Base-by-base conservation (phyloP, 176 grass and related monocot species). In the Oryza glaberrima region DNA sequence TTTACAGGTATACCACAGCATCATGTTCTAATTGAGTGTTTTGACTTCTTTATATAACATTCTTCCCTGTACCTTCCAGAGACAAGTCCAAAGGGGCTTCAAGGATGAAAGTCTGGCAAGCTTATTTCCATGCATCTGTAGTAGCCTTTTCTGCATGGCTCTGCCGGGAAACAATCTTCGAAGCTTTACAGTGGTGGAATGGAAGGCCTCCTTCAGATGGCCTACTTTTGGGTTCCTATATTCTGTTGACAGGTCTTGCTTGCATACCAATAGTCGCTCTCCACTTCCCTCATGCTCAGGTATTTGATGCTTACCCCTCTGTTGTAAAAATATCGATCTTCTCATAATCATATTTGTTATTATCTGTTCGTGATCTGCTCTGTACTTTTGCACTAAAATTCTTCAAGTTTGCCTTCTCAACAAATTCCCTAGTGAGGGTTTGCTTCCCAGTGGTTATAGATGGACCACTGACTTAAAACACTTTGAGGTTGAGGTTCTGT, bases 181-280 rank as follows among this genome's bases (percentile, higher is more conserved):
- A 99, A 92, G 91, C 91, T 89, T 87, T 99, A 74, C 93, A 99
- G 67, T 99, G 93, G 93, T 93, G 94, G 90, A 93, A 94, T 80
- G 96, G 96, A 86, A 94, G 88, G 77, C 86, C 96, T 84, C 96
- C 96, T 88, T 92, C 86, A 80, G 93, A 99, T 90, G 90, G 96
- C 66, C 72, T 99, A 56, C 87, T 99, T 85, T 83, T 99, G 82
- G 96, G 96, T 51, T 94, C 91, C 60, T 95, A 89, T 83, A 92
- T 96, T 91, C 81, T 99, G 11, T 83, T 99, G 70, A 81, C 86
- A 75, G 94, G 91, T 65, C 40, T 89, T 70, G 94, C 94, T 83
- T 99, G 94, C 73, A 90, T 96, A 72, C 94, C 96, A 34, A 99
- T 99, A 78, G 88, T 94, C 9, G 81, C 85, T 73, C 82, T 99